A percentile compares a stretch with the other conserved stretches of the same genome.
phyloP scores from a whole-genome alignment of 2,329 filamentous ascomycete species.

The Trichocomaceae sp. region DNA sequence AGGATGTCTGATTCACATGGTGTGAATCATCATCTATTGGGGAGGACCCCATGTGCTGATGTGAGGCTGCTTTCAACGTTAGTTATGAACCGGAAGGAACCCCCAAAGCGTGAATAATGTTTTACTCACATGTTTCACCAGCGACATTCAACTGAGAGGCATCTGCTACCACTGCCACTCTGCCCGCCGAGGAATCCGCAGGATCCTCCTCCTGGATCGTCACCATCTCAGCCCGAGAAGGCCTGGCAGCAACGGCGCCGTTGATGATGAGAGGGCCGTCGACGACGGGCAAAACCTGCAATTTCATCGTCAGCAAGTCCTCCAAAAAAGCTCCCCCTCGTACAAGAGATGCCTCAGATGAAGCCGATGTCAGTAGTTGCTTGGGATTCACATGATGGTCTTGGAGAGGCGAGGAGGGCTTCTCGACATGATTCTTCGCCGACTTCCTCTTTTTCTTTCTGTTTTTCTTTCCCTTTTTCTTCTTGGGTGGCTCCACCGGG shows the following conservation, averaged over 20 bases:
- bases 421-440: not conserved
- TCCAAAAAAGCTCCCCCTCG: not conserved
- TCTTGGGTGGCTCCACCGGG: not conserved
- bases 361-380: not conserved
- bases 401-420: not conserved
- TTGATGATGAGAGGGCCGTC: not conserved
- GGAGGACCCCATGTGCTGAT: not conserved
- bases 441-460: not conserved
- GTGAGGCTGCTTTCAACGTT: not conserved
- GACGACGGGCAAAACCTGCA: not conserved
- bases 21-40: not conserved
- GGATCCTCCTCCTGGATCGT: not conserved
- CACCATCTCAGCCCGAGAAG: not conserved
- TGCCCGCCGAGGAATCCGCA: not conserved
- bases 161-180: not conserved
- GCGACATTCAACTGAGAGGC: conserved; percentile 1
- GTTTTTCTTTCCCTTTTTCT: not conserved
- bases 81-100: not conserved
- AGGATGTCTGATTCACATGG: not conserved
- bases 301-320: not conserved
- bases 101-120: not conserved
- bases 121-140: not conserved
- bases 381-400: not conserved
- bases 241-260: not conserved
- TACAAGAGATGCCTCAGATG: not conserved